These are phyloP conservation scores for Fraxinus nigra DNA, from an alignment of 305 asterid species.

Conservation along the genomic window DNA sequence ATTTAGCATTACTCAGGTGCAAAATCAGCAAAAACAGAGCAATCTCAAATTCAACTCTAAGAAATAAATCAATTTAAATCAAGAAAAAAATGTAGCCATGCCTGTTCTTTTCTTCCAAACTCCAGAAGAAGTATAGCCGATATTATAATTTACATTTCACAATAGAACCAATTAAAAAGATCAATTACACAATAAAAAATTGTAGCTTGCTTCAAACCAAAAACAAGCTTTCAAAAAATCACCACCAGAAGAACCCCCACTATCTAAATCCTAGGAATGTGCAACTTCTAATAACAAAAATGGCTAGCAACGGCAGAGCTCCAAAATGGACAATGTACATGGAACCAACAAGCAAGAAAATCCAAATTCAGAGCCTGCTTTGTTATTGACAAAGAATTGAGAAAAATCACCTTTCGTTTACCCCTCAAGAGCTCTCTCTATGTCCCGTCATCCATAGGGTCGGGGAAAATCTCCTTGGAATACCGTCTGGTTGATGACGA, in stretches of 20 bases:
- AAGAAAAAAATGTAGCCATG: neutral
- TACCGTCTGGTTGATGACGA: conserved; percentile 62
- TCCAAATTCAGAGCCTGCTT: conserved; percentile 20
- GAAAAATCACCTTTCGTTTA: conserved; percentile 21
- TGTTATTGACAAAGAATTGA: conserved; percentile 34
- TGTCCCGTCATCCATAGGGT: conserved; percentile 46
- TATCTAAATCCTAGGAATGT: neutral
- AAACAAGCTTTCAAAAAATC: neutral
- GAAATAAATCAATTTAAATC: neutral
- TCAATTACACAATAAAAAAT: neutral
- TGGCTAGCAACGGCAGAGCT: neutral
- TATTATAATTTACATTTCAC: neutral
- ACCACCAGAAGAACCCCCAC: neutral
- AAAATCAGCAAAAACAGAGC: neutral
- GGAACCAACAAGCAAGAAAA: conserved; percentile 22
- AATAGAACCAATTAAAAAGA: neutral
- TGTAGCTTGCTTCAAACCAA: neutral
- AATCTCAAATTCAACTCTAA: neutral
- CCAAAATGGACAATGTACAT: conserved; percentile 26
- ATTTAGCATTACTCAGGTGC: neutral
- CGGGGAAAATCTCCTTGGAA: conserved; percentile 66
- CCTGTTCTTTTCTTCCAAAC: neutral
- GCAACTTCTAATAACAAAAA: neutral
- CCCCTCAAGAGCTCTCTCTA: conserved; percentile 27
- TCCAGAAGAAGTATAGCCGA: neutral